Conservation (phyloP, 371 early-diverging fungal species). For the Cokeromyces recurvatus region DNA sequence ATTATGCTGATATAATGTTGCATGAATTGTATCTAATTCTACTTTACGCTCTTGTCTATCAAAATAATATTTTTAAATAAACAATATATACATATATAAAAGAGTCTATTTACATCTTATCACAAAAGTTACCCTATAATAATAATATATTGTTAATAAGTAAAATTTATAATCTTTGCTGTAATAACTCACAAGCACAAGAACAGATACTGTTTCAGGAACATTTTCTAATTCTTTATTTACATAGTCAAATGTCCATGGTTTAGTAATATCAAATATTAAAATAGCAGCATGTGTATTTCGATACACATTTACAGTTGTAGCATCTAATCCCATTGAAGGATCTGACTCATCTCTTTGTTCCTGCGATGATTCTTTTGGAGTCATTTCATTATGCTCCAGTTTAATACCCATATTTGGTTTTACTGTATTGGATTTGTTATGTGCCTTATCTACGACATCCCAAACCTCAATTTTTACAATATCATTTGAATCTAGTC, state of each 20-base stretch:
- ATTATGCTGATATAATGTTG: constrained; percentile 39
- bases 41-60: constrained; percentile 27
- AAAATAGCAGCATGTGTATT: constrained; percentile 58
- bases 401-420: constrained; percentile 34
- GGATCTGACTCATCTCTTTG: background rate
- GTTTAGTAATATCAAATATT: constrained; percentile 58
- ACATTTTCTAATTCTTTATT: constrained; percentile 42
- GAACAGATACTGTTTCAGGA: constrained; percentile 51
- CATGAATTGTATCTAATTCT: constrained; percentile 33
- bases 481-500: constrained; percentile 50
- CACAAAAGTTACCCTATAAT: constrained; percentile 46
- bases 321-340: constrained; percentile 52
- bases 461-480: constrained; percentile 72
- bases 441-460: constrained; percentile 59
- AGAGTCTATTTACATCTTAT: constrained; percentile 39
- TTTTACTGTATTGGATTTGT: constrained; percentile 27
- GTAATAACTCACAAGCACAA: constrained; percentile 52
- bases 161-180: too few species aligned
- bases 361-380: background rate
- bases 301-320: constrained; percentile 61
- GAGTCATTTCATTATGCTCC: constrained; percentile 25
- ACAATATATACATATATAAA: too few species aligned
- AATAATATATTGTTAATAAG: background rate
- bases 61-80: background rate
- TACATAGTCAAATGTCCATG: constrained; percentile 64